These are phyloP conservation scores for Hypoxylon sp. DNA, from an alignment of 2,329 filamentous ascomycete species.

Conservation along the genomic window DNA sequence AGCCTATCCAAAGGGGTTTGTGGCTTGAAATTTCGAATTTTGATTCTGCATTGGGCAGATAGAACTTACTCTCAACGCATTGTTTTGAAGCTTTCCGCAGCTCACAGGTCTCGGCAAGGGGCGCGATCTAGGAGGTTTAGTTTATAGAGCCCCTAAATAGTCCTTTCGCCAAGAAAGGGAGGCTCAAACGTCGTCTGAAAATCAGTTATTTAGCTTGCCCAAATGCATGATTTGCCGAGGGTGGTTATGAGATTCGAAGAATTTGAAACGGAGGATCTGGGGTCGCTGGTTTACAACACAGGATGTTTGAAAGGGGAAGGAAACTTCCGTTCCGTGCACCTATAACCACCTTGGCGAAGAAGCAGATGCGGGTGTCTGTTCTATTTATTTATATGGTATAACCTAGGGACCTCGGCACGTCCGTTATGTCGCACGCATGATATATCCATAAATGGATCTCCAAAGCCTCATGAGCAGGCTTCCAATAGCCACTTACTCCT, in stretches of 20 bases:
- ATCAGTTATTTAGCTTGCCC: background rate
- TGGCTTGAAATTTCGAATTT: background rate
- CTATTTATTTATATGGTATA: background rate
- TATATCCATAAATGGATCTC: background rate
- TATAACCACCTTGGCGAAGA: background rate
- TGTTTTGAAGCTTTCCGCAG: background rate
- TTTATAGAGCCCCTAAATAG: background rate
- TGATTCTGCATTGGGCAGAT: background rate
- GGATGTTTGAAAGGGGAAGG: background rate
- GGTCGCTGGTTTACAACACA: background rate
- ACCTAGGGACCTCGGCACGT: background rate
- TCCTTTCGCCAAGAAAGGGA: background rate
- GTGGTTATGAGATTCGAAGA: background rate
- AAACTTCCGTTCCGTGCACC: background rate
- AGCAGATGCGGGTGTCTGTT: background rate
- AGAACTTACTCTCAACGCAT: background rate
- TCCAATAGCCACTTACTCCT: background rate
- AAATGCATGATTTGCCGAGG: background rate
- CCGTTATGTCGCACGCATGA: background rate
- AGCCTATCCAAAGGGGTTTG: background rate
- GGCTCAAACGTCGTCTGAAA: background rate
- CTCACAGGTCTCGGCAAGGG: background rate
- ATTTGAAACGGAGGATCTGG: conserved; percentile 4
- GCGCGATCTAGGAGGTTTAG: background rate
- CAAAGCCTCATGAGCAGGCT: background rate